Evolutionary conservation across 139 green algal genomes (phyloP), one percentile per base, ranked within the genome.

Genomic region (Auxenochlorella pyrenoidosa): DNA sequence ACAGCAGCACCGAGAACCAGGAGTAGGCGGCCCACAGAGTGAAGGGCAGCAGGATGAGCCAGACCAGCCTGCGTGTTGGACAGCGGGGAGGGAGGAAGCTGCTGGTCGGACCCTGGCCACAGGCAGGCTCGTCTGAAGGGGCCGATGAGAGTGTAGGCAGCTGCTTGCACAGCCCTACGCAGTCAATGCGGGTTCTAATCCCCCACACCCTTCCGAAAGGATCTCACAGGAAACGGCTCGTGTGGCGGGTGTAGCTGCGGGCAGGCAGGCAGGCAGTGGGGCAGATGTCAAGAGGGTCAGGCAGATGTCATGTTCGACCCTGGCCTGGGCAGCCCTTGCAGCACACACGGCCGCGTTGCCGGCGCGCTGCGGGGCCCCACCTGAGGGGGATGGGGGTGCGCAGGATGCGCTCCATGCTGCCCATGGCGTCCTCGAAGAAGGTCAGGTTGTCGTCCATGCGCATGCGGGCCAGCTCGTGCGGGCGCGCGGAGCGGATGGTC

Each of bases 331-430:
- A 43, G 68, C n/a, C n/a, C n/a, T n/a, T n/a, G n/a, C n/a, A n/a
- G n/a, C n/a, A n/a, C n/a, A n/a, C n/a, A n/a, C n/a, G n/a, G n/a
- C n/a, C n/a, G n/a, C n/a, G n/a, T n/a, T n/a, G n/a, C n/a, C n/a
- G n/a, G n/a, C n/a, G n/a, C n/a, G n/a, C n/a, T n/a, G n/a, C n/a
- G n/a, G n/a, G n/a, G n/a, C 28, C 68, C 15, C 38, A 58, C 54
- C 79, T 84, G 21, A 95, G 89, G 8, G 95, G 95, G 85, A 97
- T 97, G 79, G 96, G 95, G 2, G 95, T 97, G 79, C 89, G 92
- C 79, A 97, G 86, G 71, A 98, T 92, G 41, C 96, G 91, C 91
- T 97, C 95, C 86, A 92, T 95, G 70, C 78, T 87, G 75, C 94
- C 94, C 16, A 95, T 84, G 28, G 90, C 83, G 82, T 96, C 95